phyloP scores from a whole-genome alignment of 2,329 filamentous ascomycete genomes.

The Fusarium sp. region DNA sequence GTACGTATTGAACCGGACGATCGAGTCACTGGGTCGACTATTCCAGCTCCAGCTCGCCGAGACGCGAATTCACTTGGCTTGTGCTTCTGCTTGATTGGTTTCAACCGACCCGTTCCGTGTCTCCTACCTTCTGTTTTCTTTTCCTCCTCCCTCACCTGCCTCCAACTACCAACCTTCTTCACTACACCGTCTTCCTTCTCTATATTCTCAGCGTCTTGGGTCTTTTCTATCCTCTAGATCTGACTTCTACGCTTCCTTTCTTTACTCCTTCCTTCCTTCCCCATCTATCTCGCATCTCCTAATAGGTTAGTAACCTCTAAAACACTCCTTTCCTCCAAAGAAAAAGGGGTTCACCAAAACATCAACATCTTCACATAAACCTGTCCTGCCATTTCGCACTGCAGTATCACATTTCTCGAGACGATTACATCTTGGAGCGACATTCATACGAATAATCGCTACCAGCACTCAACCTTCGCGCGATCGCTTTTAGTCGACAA shows the following conservation, averaged over 20 bases:
- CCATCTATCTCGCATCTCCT: slow-evolving; percentile 8
- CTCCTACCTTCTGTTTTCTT: slow-evolving; percentile 36
- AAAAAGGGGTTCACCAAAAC: slow-evolving; percentile 4
- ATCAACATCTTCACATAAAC: neutral
- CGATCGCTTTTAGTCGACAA: neutral
- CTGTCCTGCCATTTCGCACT: neutral
- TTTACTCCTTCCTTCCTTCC: neutral
- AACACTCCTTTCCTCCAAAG: neutral
- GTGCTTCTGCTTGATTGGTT: slow-evolving; percentile 36
- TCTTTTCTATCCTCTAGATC: slow-evolving; percentile 15
- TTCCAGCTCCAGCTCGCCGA: slow-evolving; percentile 20
- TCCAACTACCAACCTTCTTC: slow-evolving; percentile 2
- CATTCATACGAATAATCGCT: slow-evolving; percentile 26
- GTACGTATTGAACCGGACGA: slow-evolving; percentile 35
- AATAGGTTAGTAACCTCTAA: slow-evolving; percentile 39
- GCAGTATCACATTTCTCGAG: slow-evolving; percentile 13
- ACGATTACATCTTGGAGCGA: slow-evolving; percentile 16
- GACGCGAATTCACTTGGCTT: slow-evolving; percentile 39
- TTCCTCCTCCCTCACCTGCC: slow-evolving; percentile 10
- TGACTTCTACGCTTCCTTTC: slow-evolving; percentile 20
- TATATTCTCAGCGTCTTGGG: slow-evolving; percentile 11
- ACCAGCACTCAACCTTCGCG: neutral
- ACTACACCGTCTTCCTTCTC: slow-evolving; percentile 23
- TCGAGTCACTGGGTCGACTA: slow-evolving; percentile 29
- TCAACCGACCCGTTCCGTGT: slow-evolving; percentile 16